Percentiles rank a stretch among this genome's conserved stretches.
These are phyloP conservation scores for Ustilago crameri DNA, from an alignment of 1,284 basidiomycete genomes.

Conservation along the genomic window DNA sequence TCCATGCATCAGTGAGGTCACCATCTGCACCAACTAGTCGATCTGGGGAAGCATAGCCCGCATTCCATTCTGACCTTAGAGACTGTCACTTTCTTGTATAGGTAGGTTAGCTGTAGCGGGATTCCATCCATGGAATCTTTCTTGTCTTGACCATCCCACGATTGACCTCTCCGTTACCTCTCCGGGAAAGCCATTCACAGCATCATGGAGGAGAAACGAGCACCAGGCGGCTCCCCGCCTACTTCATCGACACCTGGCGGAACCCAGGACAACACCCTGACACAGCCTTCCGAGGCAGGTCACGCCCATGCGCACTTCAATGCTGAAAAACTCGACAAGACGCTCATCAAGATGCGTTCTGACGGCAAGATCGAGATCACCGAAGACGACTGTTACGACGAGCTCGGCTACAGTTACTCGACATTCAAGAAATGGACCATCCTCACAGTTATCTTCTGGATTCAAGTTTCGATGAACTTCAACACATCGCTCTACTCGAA, in stretches of 20 bases:
- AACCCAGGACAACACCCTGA: conserved; percentile 16
- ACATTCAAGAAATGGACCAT: conserved; percentile 68
- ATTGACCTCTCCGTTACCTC: too few species aligned
- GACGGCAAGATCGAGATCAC: conserved; percentile 50
- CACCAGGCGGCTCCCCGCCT: conserved; percentile 13
- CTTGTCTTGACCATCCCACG: too few species aligned
- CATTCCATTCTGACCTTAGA: too few species aligned
- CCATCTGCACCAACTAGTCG: too few species aligned
- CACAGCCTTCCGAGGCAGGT: conserved; percentile 14
- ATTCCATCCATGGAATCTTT: too few species aligned
- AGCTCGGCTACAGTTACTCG: conserved; percentile 59
- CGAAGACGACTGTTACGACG: conserved; percentile 47
- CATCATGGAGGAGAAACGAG: conserved; percentile 30
- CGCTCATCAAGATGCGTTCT: conserved; percentile 31
- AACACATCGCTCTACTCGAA: conserved; percentile 69
- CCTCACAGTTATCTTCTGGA: conserved; percentile 68
- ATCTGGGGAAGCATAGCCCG: too few species aligned
- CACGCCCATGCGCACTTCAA: conserved; percentile 37
- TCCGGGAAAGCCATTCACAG: not conserved
- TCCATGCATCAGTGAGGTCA: too few species aligned
- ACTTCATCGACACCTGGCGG: conserved; percentile 14
- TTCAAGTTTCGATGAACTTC: conserved; percentile 69
- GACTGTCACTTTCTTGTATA: too few species aligned
- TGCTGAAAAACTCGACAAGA: conserved; percentile 46
- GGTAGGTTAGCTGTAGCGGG: too few species aligned